Evolutionary conservation across 2,329 filamentous ascomycete genomes (phyloP).

Genomic region (Scedosporium minutisporum): DNA sequence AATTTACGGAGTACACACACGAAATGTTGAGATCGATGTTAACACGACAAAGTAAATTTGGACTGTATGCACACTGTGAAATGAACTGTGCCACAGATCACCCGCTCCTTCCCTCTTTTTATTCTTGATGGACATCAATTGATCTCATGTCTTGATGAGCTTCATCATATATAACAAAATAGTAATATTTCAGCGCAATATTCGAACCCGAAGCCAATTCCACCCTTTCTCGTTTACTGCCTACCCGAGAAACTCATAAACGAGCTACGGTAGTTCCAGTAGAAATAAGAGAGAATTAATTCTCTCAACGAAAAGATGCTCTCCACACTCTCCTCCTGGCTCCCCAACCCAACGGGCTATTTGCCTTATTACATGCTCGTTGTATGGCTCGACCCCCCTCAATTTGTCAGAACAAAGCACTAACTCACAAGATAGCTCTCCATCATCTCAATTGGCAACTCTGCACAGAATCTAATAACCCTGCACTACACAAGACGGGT

Average conservation of each 20-base stretch:
- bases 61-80: not conserved
- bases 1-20: not conserved
- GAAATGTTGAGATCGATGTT: not conserved
- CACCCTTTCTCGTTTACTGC: not conserved
- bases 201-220: too few relatives aligned
- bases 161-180: too few relatives aligned
- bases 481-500: conserved; percentile 76
- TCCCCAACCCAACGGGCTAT: conserved; percentile 41
- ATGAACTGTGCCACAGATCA: not conserved
- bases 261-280: too few relatives aligned
- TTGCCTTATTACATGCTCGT: conserved; percentile 51
- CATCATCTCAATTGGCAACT: conserved; percentile 73
- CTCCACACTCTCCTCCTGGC: conserved; percentile 12
- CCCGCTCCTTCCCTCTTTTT: not conserved
- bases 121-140: too few relatives aligned
- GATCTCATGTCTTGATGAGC: too few relatives aligned
- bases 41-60: not conserved
- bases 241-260: too few relatives aligned
- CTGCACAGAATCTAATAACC: conserved; percentile 72
- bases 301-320: not conserved
- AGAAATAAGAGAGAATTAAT: not conserved
- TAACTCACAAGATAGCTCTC: conserved; percentile 51
- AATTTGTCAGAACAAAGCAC: conserved; percentile 4
- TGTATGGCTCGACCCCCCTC: conserved; percentile 25
- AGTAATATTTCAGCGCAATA: too few relatives aligned